Percentiles rank a stretch among this genome's conserved stretches.
Evolutionary conservation across 2,329 filamentous ascomycete genomes (phyloP).

Genomic region (Alternaria sp.): DNA sequence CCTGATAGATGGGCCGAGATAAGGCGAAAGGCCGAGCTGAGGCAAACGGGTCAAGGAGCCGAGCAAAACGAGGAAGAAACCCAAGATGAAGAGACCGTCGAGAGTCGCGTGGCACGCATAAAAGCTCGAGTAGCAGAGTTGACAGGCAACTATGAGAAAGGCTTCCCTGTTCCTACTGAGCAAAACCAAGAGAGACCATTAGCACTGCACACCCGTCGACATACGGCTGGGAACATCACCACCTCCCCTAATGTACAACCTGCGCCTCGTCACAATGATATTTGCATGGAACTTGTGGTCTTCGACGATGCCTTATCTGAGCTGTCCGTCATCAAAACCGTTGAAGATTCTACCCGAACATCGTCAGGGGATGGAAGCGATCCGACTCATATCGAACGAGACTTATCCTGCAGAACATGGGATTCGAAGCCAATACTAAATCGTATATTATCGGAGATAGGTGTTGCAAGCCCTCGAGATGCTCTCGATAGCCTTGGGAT

Average conservation of each 20-base stretch:
- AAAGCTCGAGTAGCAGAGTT: not conserved
- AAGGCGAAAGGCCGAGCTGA: not conserved
- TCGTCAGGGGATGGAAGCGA: not conserved
- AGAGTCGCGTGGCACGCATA: not conserved
- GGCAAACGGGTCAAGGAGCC: not conserved
- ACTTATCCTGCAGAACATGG: not conserved
- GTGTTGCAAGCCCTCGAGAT: not conserved
- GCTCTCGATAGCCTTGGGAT: not conserved
- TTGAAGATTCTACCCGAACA: no score
- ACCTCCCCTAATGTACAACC: not conserved
- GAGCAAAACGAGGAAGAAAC: not conserved
- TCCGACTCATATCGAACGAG: not conserved
- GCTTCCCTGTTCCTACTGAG: not conserved
- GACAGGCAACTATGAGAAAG: not conserved
- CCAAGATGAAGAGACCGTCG: not conserved
- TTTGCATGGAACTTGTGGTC: not conserved
- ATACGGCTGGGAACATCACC: not conserved
- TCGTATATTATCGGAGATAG: not conserved
- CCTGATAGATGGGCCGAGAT: not conserved
- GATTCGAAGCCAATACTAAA: not conserved
- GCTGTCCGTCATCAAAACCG: fast-evolving
- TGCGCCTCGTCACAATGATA: not conserved
- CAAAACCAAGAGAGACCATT: not conserved
- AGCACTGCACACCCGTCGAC: not conserved
- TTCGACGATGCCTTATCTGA: not conserved